These are phyloP conservation scores for Aspergillus steynii DNA, from an alignment of 495 filamentous ascomycete genomes.

Conservation along the genomic window DNA sequence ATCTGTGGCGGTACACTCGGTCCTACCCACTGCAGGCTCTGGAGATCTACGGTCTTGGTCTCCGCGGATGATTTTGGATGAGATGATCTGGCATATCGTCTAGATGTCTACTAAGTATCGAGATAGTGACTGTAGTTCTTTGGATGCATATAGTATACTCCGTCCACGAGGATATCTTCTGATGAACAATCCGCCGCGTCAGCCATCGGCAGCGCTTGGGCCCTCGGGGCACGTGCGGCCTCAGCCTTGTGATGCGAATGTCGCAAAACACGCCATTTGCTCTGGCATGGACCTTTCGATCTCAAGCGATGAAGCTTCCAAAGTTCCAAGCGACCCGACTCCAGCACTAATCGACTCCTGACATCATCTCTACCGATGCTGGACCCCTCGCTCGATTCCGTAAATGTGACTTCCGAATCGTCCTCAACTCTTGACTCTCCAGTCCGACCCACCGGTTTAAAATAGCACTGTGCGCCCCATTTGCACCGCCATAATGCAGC, in stretches of 20 bases:
- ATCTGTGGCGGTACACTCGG: neutral
- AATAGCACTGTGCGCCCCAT: conserved; percentile 5
- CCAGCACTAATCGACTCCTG: neutral
- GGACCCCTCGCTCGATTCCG: neutral
- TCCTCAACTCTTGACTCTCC: neutral
- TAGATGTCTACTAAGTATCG: too few species aligned
- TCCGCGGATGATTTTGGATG: too few species aligned
- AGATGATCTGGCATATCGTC: too few species aligned
- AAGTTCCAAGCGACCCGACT: too few species aligned
- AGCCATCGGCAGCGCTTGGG: conserved; percentile 7
- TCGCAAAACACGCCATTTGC: neutral
- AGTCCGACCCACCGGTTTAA: conserved; percentile 8
- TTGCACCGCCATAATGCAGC: conserved; percentile 8
- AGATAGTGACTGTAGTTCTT: too few species aligned
- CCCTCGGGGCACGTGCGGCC: conserved; percentile 5
- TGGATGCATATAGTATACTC: too few species aligned
- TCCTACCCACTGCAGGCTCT: neutral
- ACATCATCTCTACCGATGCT: conserved; percentile 2
- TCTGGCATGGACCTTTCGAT: neutral
- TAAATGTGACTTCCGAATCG: neutral
- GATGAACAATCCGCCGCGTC: neutral
- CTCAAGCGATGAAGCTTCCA: too few species aligned
- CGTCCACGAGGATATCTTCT: too few species aligned
- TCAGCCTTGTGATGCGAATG: conserved; percentile 4
- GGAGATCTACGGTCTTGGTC: neutral